phyloP scores from a whole-genome alignment of 1,139 yeast species.

The Blastobotrys serpentis region DNA sequence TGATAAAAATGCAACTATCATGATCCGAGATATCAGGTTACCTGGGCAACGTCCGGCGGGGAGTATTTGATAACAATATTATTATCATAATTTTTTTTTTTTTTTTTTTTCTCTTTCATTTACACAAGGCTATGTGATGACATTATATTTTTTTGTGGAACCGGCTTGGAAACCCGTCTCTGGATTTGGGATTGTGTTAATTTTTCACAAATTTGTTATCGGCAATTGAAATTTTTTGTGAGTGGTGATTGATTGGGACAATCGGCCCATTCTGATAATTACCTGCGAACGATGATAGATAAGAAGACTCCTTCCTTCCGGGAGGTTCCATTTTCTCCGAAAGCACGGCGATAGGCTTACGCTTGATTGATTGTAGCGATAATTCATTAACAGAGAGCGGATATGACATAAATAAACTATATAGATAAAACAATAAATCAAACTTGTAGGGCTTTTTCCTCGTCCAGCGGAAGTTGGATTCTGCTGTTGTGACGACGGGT shows the following conservation, averaged over 20 bases:
- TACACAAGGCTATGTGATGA: too few relatives aligned
- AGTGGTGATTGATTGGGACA: not conserved
- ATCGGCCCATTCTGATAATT: not conserved
- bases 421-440: not conserved
- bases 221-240: too few relatives aligned
- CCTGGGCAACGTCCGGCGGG: not conserved
- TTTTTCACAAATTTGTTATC: too few relatives aligned
- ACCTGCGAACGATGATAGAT: too few relatives aligned
- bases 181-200: not conserved
- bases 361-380: not conserved
- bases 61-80: not conserved
- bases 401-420: too few relatives aligned
- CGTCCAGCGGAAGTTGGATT: conserved; percentile 10
- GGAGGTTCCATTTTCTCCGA: not conserved
- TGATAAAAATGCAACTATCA: not conserved
- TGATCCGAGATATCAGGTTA: not conserved
- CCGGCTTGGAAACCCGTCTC: not conserved
- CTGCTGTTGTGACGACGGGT: not conserved
- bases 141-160: too few relatives aligned
- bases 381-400: not conserved
- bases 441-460: conserved; percentile 7
- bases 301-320: too few relatives aligned
- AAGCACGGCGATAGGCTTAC: too few relatives aligned
- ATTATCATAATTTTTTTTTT: too few relatives aligned
- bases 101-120: too few relatives aligned